These are phyloP conservation scores for Musa itinerans DNA, from an alignment of 176 grass and related monocot genomes.

Conservation along the genomic window DNA sequence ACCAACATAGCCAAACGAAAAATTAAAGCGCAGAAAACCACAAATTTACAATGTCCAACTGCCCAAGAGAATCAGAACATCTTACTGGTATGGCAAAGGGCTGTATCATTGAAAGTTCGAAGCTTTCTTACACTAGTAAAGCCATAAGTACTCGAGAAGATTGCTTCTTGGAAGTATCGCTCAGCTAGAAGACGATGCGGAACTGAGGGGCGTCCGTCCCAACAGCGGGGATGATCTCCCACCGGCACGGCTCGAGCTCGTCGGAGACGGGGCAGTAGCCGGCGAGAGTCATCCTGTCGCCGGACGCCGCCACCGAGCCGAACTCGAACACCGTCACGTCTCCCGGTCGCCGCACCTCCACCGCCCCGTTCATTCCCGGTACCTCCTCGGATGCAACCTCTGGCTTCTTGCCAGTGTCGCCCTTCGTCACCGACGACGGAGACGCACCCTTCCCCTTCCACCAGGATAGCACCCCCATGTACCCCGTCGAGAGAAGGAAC, in stretches of 20 bases:
- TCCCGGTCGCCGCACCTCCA: constrained; percentile 49
- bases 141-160: no score
- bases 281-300: constrained; percentile 50
- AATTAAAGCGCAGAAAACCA: no score
- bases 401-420: neutral
- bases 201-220: constrained; percentile 66
- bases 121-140: neutral
- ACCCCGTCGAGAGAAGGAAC: neutral
- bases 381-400: constrained; percentile 9
- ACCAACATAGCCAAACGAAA: no score
- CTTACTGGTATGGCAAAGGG: no score
- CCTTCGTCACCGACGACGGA: neutral
- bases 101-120: no score
- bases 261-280: constrained; percentile 85
- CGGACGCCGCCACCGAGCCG: constrained; percentile 50
- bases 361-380: constrained; percentile 52
- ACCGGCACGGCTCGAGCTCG: constrained; percentile 82
- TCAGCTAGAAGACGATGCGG: constrained; percentile 64
- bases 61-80: no score
- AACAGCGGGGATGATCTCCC: constrained; percentile 55
- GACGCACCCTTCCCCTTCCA: constrained; percentile 36
- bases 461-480: constrained; percentile 82
- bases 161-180: no score
- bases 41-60: no score
- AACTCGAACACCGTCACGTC: constrained; percentile 92